Evolutionary conservation across 371 early-diverging fungal species (phyloP), one percentile per base, ranked within the genome.

Genomic region (Nematocida sp.): DNA sequence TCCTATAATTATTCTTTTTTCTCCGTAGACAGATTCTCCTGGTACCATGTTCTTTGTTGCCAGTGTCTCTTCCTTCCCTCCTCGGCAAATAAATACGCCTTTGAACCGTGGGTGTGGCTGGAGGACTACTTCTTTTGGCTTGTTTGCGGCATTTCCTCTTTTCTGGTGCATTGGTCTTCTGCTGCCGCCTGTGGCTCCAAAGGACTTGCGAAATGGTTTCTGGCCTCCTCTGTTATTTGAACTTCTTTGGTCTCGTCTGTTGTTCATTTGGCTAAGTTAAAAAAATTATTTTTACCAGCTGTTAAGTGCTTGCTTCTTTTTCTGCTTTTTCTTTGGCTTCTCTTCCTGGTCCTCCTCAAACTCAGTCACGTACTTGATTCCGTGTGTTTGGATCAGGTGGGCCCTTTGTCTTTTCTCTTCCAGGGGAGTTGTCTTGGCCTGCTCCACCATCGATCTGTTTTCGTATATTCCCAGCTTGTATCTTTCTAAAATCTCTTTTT

Each of bases 21-120:
- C 99, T 63, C 93, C 93, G 82, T 99, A 99, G 47, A 96, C 96
- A 67, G 90, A 85, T 83, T 94, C 91, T 52, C 99, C 99, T 65
- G 95, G 94, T 25, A 93, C 93, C 78, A 96, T 82, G 86, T 95
- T 96, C 88, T 91, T 92, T 80, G 99, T 99, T 53, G 94, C 89
- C 51, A 99, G 87, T 81, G 94, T 85, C 85, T 99, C 99, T 85
- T 96, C 97, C 87, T 97, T 97, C n/a, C n/a, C n/a, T 57, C 94
- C 94, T 81, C 93, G 88, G 35, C 93, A 93, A 83, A 99, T 87
- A 80, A 92, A 99, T 79, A 99, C 89, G 53, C 91, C 91, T 79
- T 89, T 89, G 85, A 95, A 96, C 85, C 94, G 88, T 82, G 93
- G 93, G 48, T 97, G 97, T 85, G 93, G 92, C 65, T 95, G 87